Evolutionary conservation across 202 grass and related monocot species (phyloP).

Genomic region (Elaeis oleifera): DNA sequence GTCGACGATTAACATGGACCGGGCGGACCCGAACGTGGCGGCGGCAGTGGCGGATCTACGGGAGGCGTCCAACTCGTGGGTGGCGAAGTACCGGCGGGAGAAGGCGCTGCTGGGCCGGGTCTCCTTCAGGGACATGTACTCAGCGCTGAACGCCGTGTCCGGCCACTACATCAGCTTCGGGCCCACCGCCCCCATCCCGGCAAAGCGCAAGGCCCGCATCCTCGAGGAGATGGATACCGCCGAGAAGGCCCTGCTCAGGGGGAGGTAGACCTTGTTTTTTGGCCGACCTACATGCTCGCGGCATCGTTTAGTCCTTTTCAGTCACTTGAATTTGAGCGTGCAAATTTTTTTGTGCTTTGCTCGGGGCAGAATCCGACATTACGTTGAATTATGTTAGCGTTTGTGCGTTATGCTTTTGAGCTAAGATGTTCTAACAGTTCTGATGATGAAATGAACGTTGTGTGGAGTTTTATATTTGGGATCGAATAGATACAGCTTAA

Average conservation of each 20-base stretch:
- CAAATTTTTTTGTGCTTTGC: too few relatives aligned
- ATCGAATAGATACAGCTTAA: too few relatives aligned
- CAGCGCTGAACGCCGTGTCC: slow-evolving; percentile 91
- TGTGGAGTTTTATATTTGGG: too few relatives aligned
- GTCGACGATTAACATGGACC: slow-evolving; percentile 75
- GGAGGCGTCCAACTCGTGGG: slow-evolving; percentile 87
- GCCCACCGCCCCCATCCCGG: slow-evolving; percentile 85
- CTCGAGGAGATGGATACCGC: slow-evolving; percentile 88
- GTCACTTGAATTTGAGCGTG: too few relatives aligned
- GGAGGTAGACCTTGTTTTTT: slow-evolving; percentile 24
- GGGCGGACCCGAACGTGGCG: slow-evolving; percentile 72
- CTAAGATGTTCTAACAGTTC: too few relatives aligned
- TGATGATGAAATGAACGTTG: too few relatives aligned
- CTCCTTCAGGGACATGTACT: slow-evolving; percentile 95
- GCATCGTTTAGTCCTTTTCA: too few relatives aligned
- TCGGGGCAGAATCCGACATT: too few relatives aligned
- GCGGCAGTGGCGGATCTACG: slow-evolving; percentile 34
- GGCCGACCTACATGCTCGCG: too few relatives aligned
- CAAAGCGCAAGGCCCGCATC: slow-evolving; percentile 31
- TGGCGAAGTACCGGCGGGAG: slow-evolving; percentile 91
- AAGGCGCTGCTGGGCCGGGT: slow-evolving; percentile 61
- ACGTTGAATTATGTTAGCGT: too few relatives aligned
- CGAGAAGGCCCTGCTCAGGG: slow-evolving; percentile 91
- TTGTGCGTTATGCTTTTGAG: too few relatives aligned
- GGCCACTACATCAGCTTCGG: slow-evolving; percentile 99